Evolutionary conservation across 768 basidiomycete genomes (phyloP), one percentile per base, ranked within the genome.

Genomic region (Mycena amicta): DNA sequence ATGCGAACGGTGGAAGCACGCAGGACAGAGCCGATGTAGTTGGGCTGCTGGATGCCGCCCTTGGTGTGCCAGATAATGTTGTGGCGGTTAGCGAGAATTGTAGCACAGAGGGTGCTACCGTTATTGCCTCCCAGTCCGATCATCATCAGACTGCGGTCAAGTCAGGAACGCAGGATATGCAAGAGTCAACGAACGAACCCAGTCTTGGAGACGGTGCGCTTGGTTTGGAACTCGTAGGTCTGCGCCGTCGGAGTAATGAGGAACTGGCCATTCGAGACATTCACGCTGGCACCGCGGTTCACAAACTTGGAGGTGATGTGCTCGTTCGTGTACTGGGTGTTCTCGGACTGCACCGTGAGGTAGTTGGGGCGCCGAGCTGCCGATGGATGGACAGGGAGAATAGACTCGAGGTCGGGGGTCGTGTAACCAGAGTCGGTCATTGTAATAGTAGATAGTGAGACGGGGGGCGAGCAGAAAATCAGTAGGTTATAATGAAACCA

Each of bases 111-210:
- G 26, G 96, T 98, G 49, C 90, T 84, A 52, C 96, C 97, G 70
- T 99, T 99, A 84, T 99, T 99, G 52, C 97, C 96, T 57, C 96
- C 96, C 57, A 95, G 76, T 59, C 97, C 97, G 66, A 98, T 89
- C 85, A 99, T 90, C 91, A 99, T 90, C 63, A 99, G 82, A 55
- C 96, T 98, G 59, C 41, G 15, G 60, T 59, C 53, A 33, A 59
- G 51, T 55, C 33, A 56, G 43, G 60, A 56, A 60, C 64, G 53
- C 37, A 46, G 30, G 29, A 27, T 55, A 15, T 25, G 60, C 67
- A 45, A 31, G 28, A 52, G 53, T 25, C 57, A 49, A 43, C 45
- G 51, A 45, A 81, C 90, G 61, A 71, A 96, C 95, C 96, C 97
- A 70, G 94, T 96, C 80, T 89, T 95, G 65, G 87, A 80, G 59